Percentiles rank a stretch among this genome's conserved stretches.
Evolutionary conservation across 1,284 basidiomycete genomes (phyloP).

Genomic region (Apiotrichum laibachii): DNA sequence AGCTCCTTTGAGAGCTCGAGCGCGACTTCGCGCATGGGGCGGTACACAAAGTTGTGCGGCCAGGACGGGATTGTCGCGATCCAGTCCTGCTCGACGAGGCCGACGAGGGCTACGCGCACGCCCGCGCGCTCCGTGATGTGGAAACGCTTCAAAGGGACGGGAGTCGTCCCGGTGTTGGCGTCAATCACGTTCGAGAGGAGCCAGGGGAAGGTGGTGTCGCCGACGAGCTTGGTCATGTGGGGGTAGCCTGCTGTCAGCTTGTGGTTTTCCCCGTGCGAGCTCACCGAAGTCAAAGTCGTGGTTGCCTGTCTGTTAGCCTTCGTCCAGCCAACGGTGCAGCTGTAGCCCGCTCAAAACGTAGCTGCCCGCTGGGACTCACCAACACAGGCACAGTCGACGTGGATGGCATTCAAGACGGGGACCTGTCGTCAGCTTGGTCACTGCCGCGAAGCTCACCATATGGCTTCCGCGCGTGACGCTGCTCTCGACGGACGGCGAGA

Average conservation of each 20-base stretch:
- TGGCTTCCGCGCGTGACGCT: conserved; percentile 85
- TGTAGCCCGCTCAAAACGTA: no score
- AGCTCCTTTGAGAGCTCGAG: conserved; percentile 65
- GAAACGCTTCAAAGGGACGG: conserved; percentile 61
- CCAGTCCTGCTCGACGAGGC: conserved; percentile 86
- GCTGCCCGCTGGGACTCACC: conserved; percentile 26
- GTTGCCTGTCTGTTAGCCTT: conserved; percentile 58
- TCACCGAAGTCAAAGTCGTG: conserved; percentile 74
- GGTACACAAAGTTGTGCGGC: conserved; percentile 69
- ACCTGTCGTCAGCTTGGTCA: conserved; percentile 54
- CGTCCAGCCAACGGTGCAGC: not conserved
- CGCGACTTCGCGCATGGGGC: conserved; percentile 65
- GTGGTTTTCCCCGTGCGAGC: conserved; percentile 42
- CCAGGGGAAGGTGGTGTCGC: conserved; percentile 69
- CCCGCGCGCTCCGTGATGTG: conserved; percentile 65
- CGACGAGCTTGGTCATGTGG: conserved; percentile 70
- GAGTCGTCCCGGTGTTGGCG: conserved; percentile 59
- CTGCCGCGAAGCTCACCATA: conserved; percentile 61
- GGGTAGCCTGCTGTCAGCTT: conserved; percentile 62
- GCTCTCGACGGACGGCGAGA: conserved; percentile 80
- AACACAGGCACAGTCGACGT: conserved; percentile 46
- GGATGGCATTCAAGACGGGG: conserved; percentile 67
- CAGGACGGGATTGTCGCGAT: conserved; percentile 79
- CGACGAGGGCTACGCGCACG: conserved; percentile 71
- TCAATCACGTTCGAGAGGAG: conserved; percentile 73